A percentile compares a stretch with the other conserved stretches of the same genome.
These are phyloP conservation scores for Apiospora marii DNA, from an alignment of 2,329 filamentous ascomycete genomes.

Conservation along the genomic window DNA sequence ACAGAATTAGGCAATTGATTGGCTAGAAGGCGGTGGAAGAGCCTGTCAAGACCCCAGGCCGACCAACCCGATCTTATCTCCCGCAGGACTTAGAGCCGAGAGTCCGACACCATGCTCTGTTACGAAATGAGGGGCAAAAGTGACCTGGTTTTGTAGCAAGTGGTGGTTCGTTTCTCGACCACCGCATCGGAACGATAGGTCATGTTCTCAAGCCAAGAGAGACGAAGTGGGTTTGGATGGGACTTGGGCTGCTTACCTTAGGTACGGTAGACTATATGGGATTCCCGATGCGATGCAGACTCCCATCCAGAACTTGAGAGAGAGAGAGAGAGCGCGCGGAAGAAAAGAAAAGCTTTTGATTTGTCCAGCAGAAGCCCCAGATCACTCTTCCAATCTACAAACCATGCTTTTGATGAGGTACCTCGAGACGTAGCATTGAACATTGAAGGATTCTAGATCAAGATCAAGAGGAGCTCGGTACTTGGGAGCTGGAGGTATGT, in stretches of 20 bases:
- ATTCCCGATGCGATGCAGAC: neutral
- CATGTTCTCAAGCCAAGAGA: neutral
- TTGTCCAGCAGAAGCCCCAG: neutral
- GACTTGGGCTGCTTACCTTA: neutral
- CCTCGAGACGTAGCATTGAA: neutral
- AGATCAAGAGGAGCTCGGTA: slow-evolving; percentile 6
- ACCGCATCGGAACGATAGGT: slow-evolving; percentile 10
- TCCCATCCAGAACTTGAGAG: neutral
- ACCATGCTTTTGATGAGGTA: neutral
- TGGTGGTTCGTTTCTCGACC: slow-evolving; percentile 19
- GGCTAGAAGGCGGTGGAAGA: neutral
- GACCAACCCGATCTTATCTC: slow-evolving; percentile 21
- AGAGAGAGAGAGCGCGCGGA: no score
- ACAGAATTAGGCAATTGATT: neutral
- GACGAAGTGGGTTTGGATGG: neutral
- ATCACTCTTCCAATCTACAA: neutral
- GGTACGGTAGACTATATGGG: no score
- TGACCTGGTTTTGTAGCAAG: slow-evolving; percentile 16
- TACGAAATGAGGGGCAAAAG: slow-evolving; percentile 16
- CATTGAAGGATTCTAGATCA: neutral
- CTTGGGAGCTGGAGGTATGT: neutral
- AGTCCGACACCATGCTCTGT: slow-evolving; percentile 9
- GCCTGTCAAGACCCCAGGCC: neutral
- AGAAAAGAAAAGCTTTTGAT: neutral
- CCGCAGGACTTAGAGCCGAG: slow-evolving; percentile 22